phyloP scores from a whole-genome alignment of 1,284 basidiomycete species.

The Ustilago crameri region DNA sequence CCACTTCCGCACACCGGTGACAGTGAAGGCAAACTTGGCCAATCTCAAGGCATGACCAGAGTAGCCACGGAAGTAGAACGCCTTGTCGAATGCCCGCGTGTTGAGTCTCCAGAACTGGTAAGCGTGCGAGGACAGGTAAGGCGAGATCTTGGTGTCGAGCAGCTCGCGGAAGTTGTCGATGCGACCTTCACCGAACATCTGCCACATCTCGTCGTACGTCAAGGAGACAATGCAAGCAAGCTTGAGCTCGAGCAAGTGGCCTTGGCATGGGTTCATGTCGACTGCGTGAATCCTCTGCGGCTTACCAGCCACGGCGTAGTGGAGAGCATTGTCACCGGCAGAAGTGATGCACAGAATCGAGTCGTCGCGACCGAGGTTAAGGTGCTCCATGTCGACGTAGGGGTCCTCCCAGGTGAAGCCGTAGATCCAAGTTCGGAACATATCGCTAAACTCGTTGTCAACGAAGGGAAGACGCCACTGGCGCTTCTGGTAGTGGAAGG shows the following conservation, averaged over 20 bases:
- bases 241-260: conserved; percentile 82
- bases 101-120: conserved; percentile 84
- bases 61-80: conserved; percentile 81
- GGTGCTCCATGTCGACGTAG: conserved; percentile 78
- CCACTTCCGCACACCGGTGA: conserved; percentile 75
- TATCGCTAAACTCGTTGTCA: conserved; percentile 78
- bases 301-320: conserved; percentile 79
- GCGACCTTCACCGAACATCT: conserved; percentile 78
- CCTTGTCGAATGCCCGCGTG: conserved; percentile 74
- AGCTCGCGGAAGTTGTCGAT: conserved; percentile 76
- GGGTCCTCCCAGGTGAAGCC: conserved; percentile 85
- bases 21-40: conserved; percentile 74
- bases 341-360: conserved; percentile 81
- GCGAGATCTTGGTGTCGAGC: conserved; percentile 77
- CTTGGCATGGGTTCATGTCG: conserved; percentile 78
- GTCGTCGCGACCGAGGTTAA: conserved; percentile 76
- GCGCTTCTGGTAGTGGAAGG: conserved; percentile 80
- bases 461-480: conserved; percentile 78
- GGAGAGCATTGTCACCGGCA: conserved; percentile 83
- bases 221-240: conserved; percentile 76
- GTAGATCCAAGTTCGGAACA: conserved; percentile 81
- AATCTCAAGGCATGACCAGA: conserved; percentile 75
- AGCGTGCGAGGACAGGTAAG: conserved; percentile 78
- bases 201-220: conserved; percentile 78
- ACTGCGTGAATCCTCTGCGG: conserved; percentile 77